A percentile compares a stretch with the other conserved stretches of the same genome.
These are phyloP conservation scores for Suillus subluteus DNA, from an alignment of 768 basidiomycete genomes.

Conservation along the genomic window DNA sequence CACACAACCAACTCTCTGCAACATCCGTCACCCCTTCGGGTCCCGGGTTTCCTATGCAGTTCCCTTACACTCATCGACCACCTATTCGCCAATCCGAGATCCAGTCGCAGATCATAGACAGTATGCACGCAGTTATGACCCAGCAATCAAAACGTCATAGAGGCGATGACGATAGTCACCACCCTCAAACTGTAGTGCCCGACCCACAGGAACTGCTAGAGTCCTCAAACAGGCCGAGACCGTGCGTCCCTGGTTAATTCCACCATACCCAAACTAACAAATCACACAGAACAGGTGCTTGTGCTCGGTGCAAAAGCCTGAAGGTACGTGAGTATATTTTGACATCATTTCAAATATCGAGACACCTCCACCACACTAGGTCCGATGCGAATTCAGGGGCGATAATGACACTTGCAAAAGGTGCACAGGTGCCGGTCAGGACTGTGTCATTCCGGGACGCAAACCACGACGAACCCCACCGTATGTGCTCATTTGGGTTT, in stretches of 20 bases:
- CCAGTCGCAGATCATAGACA: constrained; percentile 29
- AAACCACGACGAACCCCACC: constrained; percentile 81
- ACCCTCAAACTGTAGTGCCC: constrained; percentile 15
- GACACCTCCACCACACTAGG: constrained; percentile 44
- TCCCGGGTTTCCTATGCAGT: constrained; percentile 32
- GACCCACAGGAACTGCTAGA: constrained; percentile 27
- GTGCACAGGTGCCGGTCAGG: constrained; percentile 69
- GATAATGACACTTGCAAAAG: constrained; percentile 78
- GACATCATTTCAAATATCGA: neutral
- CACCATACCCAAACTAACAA: constrained; percentile 5
- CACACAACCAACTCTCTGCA: neutral
- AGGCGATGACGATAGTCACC: constrained; percentile 21
- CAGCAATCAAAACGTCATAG: constrained; percentile 23
- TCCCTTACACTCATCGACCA: constrained; percentile 30
- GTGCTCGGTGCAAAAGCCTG: constrained; percentile 67
- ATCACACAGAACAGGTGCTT: constrained; percentile 55
- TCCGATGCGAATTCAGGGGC: constrained; percentile 75
- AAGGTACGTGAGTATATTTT: constrained; percentile 38
- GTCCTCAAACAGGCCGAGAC: constrained; percentile 22
- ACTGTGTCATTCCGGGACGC: constrained; percentile 82
- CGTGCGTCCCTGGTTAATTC: constrained; percentile 19
- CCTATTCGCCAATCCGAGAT: constrained; percentile 34
- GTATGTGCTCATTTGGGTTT: constrained; percentile 45
- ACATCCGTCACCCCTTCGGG: neutral
- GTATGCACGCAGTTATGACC: constrained; percentile 3